Evolutionary conservation across 176 grass and related monocot species (phyloP).

Genomic region (Aegilops longissima): DNA sequence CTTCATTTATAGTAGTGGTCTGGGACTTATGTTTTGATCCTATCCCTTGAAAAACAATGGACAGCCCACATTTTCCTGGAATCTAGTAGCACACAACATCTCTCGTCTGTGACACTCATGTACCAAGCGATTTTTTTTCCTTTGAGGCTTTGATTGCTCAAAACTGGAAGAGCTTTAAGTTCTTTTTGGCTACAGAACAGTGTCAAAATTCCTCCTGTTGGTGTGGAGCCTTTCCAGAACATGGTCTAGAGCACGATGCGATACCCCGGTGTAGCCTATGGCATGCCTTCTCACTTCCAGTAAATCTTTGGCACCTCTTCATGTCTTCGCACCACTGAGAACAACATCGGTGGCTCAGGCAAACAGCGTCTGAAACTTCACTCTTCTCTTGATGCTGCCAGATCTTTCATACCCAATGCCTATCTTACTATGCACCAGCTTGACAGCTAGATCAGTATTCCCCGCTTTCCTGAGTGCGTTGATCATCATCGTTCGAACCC

Average conservation of each 20-base stretch:
- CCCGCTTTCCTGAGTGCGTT: conserved; percentile 88
- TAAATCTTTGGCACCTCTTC: neutral
- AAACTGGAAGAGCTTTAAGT: neutral
- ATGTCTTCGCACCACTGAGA: neutral
- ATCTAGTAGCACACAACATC: neutral
- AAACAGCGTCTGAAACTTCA: conserved; percentile 85
- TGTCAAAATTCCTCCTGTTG: neutral
- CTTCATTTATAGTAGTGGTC: neutral
- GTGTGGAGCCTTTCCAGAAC: neutral
- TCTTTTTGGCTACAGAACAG: neutral
- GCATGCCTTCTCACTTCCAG: neutral
- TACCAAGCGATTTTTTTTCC: neutral
- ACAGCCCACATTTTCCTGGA: neutral
- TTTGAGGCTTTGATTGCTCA: neutral
- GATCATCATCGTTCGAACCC: conserved; percentile 88
- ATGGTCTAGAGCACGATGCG: too few species aligned
- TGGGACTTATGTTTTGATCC: too few species aligned
- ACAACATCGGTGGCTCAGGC: conserved; percentile 15
- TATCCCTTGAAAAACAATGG: too few species aligned
- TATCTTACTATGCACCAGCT: conserved; percentile 85
- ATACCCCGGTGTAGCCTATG: neutral
- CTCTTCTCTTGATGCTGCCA: conserved; percentile 87
- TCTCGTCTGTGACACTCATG: neutral
- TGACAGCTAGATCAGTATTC: conserved; percentile 81
- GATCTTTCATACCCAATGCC: conserved; percentile 91